A percentile compares a stretch with the other conserved stretches of the same genome.
Conservation (phyloP, 345 rosid species). For the Pistacia atlantica region DNA sequence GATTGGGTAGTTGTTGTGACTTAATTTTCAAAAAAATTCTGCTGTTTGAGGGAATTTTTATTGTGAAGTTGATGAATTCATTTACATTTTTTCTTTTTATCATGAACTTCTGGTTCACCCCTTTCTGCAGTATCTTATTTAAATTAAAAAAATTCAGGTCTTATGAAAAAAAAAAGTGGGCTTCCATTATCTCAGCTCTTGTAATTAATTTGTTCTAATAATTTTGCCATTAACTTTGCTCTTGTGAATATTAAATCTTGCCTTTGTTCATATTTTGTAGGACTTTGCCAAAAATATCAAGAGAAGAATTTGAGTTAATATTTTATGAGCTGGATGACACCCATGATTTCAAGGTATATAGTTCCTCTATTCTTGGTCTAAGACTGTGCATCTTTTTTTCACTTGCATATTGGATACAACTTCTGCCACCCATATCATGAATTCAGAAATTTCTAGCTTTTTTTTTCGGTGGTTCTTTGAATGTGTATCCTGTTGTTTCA, state of each 20-base stretch:
- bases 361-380: not conserved
- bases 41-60: too few species aligned
- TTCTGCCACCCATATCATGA: not conserved
- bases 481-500: not conserved
- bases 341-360: conserved; percentile 85
- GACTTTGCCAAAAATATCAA: conserved; percentile 84
- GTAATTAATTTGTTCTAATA: conserved; percentile 2
- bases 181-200: not conserved
- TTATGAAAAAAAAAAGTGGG: too few species aligned
- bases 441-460: too few species aligned
- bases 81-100: too few species aligned
- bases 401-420: not conserved
- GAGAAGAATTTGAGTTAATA: conserved; percentile 82
- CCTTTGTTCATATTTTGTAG: conserved; percentile 36
- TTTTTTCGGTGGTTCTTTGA: not conserved
- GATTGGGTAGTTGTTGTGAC: too few species aligned
- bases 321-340: conserved; percentile 92
- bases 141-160: too few species aligned
- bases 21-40: too few species aligned
- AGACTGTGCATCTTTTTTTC: not conserved
- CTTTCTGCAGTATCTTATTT: too few species aligned
- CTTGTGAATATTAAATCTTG: conserved; percentile 8
- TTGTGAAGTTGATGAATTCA: too few species aligned
- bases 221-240: conserved; percentile 3
- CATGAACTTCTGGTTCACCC: too few species aligned